Conservation (phyloP, 179 eudicot species). For the Pouteria campechiana region DNA sequence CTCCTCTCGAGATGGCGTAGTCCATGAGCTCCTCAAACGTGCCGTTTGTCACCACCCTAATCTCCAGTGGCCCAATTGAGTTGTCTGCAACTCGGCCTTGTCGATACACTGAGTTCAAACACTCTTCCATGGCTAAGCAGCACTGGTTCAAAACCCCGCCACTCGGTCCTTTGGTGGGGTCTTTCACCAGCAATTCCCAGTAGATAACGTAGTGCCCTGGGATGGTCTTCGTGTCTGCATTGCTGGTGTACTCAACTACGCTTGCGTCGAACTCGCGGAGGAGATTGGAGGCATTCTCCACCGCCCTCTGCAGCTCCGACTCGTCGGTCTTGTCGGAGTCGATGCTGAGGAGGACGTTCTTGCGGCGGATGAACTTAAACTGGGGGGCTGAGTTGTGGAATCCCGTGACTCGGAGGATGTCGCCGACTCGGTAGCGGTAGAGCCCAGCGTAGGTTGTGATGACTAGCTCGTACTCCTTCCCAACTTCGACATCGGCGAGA, state of each 20-base stretch:
- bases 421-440: slow-evolving; percentile 18
- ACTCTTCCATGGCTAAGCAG: slow-evolving; percentile 25
- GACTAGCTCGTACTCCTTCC: slow-evolving; percentile 23
- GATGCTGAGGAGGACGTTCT: slow-evolving; percentile 20
- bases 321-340: slow-evolving; percentile 25
- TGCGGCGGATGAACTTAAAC: slow-evolving; percentile 16
- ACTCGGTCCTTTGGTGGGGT: slow-evolving; percentile 4
- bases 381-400: slow-evolving; percentile 24
- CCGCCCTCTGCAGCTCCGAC: slow-evolving; percentile 16
- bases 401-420: slow-evolving; percentile 17
- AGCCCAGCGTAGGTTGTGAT: slow-evolving; percentile 19
- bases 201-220: slow-evolving; percentile 16
- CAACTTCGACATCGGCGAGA: slow-evolving; percentile 13
- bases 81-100: slow-evolving; percentile 22
- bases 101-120: slow-evolving; percentile 26
- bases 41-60: slow-evolving; percentile 25
- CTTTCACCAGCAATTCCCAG: slow-evolving; percentile 8
- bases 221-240: slow-evolving; percentile 11
- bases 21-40: slow-evolving; percentile 46
- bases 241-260: slow-evolving; percentile 28
- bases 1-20: slow-evolving; percentile 36
- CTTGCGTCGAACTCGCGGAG: slow-evolving; percentile 7
- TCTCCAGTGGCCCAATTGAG: slow-evolving; percentile 27
- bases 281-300: slow-evolving; percentile 7
- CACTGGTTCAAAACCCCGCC: slow-evolving; percentile 9